Base-by-base conservation (phyloP, 306 rosid genomes). In the Biancaea sappan region DNA sequence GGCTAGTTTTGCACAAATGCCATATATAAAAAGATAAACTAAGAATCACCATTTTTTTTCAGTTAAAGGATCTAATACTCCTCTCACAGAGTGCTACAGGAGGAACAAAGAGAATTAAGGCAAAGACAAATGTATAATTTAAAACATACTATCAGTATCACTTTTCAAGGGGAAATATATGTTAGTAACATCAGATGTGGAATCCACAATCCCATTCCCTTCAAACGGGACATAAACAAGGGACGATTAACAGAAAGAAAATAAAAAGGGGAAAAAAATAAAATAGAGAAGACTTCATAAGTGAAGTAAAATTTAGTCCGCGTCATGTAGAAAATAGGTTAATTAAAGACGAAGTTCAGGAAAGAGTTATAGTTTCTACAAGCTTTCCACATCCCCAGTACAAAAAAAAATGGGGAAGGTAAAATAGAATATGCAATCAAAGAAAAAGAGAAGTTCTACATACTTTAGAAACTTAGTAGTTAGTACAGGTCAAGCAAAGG, bases 61-160 rank as follows among this genome's bases (percentile, higher is more conserved):
- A 15, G 46, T 40, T 6, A 10, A 40, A 8, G 2, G 0, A 31
- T 86, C 94, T 44, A 88, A 87, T 77, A 92, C 90, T 84, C 94
- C 87, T 51, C 37, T 57, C 10, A 73, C 94, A 0, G 96, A 92
- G 85, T 85, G 98, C 70, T 86, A 80, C 13, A 90, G 98, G 85
- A 88, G 96, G 78, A 77, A 44, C 21, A 86, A 88, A 84, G 56
- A 92, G 88, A 80, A 82, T 89, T 73, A 92, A 86, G 96, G 98
- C 87, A 79, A 48, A 40, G 72, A 63, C 22, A 29, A 54, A 37
- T 37, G 6, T 67, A 11, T 60, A 35, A 34, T 48, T 52, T 32
- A 35, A 61, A 67, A 29, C 50, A 65, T 19, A 64, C 61, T 53
- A 19, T 10, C 48, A 13, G 48, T 40, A 2, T 40, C 15, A 40